Conservation (phyloP, 2,329 filamentous ascomycete species). For the Fusarium stilboides region DNA sequence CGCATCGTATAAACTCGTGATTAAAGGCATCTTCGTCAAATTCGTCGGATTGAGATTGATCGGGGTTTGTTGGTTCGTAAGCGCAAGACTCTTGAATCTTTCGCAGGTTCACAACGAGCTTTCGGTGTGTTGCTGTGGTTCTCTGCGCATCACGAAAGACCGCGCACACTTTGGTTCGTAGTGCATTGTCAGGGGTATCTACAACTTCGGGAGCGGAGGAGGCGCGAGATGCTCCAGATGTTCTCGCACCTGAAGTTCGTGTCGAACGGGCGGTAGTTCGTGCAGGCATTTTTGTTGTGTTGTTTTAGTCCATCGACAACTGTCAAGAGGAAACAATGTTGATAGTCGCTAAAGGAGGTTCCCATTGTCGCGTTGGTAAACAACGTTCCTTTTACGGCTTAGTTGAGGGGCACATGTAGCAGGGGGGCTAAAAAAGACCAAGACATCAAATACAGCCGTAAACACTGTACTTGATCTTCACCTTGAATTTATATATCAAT, state of each 20-base stretch:
- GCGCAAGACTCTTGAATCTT: slow-evolving; percentile 92
- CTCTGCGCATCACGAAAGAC: slow-evolving; percentile 88
- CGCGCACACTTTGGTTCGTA: slow-evolving; percentile 81
- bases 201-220: slow-evolving; percentile 78
- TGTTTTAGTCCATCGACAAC: slow-evolving; percentile 18
- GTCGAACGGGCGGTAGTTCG: slow-evolving; percentile 64
- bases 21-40: slow-evolving; percentile 92
- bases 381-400: slow-evolving; percentile 53
- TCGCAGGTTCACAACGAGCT: slow-evolving; percentile 87
- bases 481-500: too few relatives aligned
- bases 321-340: slow-evolving; percentile 15
- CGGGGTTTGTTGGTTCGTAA: slow-evolving; percentile 71
- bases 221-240: slow-evolving; percentile 63
- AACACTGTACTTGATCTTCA: too few relatives aligned
- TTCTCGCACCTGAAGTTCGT: slow-evolving; percentile 62
- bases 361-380: slow-evolving; percentile 52
- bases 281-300: slow-evolving; percentile 62
- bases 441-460: too few relatives aligned
- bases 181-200: slow-evolving; percentile 78
- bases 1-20: slow-evolving; percentile 84
- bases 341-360: slow-evolving; percentile 20
- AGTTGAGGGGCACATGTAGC: slow-evolving; percentile 29
- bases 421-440: too few relatives aligned
- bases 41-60: slow-evolving; percentile 71
- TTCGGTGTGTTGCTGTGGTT: slow-evolving; percentile 90